Base-by-base conservation (phyloP, 306 rosid genomes). In the Ormosia emarginata region DNA sequence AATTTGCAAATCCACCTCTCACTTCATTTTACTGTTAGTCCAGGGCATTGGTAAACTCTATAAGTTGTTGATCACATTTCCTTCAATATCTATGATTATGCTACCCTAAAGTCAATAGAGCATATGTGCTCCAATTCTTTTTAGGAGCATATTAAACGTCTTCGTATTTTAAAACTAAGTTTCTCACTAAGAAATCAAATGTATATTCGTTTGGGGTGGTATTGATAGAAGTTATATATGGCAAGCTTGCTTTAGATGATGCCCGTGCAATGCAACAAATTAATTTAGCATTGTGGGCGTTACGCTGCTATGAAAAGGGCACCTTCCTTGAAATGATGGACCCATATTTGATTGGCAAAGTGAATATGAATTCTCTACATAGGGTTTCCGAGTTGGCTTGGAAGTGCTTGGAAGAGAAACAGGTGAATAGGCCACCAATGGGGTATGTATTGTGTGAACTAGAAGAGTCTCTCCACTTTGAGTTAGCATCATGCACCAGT, bases 191-290 rank as follows among this genome's bases (percentile, higher is more conserved):
- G 14, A 86, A 90, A 63, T 86, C 90, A 0, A 87, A 90, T 43
- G 90, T 88, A 9, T 90, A 88, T 56, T 78, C 92, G 0, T 81
- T 87, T n/a, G 89, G 91, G 1, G 91, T 86, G 2, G 87, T 88
- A 6, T 8, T 89, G 10, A 79, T 77, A 18, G 93, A 89, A 29
- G 81, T 84, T 0, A 9, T 90, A 0, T 87, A 88, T 18, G 90
- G 79, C 0, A 79, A 82, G 70, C 88, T 91, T 2, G 85, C 97
- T 2, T 14, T 92, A 55, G 49, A 57, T 46, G 24, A 68, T 57
- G 58, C 24, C 0, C 82, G 24, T 55, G 84, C 89, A 14, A 71
- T 57, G 2, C 77, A 71, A 15, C 53, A 82, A 8, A 67, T 71
- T 7, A 83, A 52, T 67, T 49, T 92, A 1, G 89, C 90, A 13